phyloP scores from a whole-genome alignment of 257 asterid species.

The Solanum medicagineum region DNA sequence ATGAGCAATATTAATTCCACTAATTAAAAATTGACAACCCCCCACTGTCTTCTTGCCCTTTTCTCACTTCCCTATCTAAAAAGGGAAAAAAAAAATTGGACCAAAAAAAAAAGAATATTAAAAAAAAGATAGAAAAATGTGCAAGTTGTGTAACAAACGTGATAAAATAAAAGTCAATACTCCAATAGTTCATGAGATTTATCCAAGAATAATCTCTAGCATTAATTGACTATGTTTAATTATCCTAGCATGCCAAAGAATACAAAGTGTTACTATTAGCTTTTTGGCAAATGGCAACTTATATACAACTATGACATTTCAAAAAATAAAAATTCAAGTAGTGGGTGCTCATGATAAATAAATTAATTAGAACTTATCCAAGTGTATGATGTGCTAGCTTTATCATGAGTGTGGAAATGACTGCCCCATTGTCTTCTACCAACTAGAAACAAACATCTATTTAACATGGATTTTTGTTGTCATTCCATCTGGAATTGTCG shows the following conservation, averaged over 20 bases:
- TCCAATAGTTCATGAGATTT: background rate
- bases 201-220: background rate
- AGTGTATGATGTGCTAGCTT: background rate
- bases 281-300: background rate
- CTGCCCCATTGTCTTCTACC: background rate
- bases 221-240: background rate
- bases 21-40: background rate
- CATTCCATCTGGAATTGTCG: background rate
- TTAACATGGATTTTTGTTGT: background rate
- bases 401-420: background rate
- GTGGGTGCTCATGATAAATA: background rate
- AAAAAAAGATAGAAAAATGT: background rate
- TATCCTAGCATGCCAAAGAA: background rate
- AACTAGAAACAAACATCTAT: slow-evolving; percentile 1
- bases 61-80: background rate
- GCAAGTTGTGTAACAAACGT: background rate
- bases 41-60: background rate
- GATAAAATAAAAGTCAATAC: background rate
- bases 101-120: no score
- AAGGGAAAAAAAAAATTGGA: background rate
- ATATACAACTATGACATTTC: background rate
- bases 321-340: background rate
- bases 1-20: background rate
- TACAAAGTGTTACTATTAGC: background rate
- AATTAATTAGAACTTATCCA: background rate